Base-by-base conservation (phyloP, 345 rosid genomes). In the Gynandropsis gynandra region DNA sequence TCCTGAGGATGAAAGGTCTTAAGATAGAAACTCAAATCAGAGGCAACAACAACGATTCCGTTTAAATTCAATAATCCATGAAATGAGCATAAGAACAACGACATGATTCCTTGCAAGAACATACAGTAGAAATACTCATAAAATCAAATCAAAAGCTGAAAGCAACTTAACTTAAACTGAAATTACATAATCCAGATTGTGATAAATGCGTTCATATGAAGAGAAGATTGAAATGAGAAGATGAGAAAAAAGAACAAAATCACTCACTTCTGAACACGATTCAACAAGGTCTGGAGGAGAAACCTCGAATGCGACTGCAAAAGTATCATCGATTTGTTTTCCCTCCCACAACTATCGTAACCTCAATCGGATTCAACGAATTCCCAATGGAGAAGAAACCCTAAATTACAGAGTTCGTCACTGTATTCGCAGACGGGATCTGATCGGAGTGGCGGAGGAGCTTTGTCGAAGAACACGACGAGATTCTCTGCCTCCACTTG, bases 281-380 rank as follows among this genome's bases (percentile, higher is more conserved):
- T 87, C 64, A 72, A 48, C 62, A 92, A 71, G 52, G 84, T 80
- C 52, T 87, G 89, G 61, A 87, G 89, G 52, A 92, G 98, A 69
- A 92, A 87, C 72, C 89, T 77, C 60, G 98, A 92, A 64, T 84
- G 93, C 21, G 98, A 70, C 61, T 87, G 89, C 62, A 90, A 72
- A 31, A 90, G 77, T 58, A 88, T 84, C 98, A 90, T 90, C 57
- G 80, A 29, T 71, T 58, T 64, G 29, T 24, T 24, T 24, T 24
- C 5, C 29, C 29, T 24, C 29, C 29, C 29, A 5, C 29, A 2
- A 24, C 29, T 24, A 5, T 24, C 31, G 29, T 24, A 24, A 24
- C 2, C 29, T 24, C 29, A 24, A 24, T 24, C 29, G 29, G 5
- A 24, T 24, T 24, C 29, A 24, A 24, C 29, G 29, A 24, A 24